Evolutionary conservation across 495 filamentous ascomycete genomes (phyloP), one percentile per base, ranked within the genome.

Genomic region (Viridothelium virens): DNA sequence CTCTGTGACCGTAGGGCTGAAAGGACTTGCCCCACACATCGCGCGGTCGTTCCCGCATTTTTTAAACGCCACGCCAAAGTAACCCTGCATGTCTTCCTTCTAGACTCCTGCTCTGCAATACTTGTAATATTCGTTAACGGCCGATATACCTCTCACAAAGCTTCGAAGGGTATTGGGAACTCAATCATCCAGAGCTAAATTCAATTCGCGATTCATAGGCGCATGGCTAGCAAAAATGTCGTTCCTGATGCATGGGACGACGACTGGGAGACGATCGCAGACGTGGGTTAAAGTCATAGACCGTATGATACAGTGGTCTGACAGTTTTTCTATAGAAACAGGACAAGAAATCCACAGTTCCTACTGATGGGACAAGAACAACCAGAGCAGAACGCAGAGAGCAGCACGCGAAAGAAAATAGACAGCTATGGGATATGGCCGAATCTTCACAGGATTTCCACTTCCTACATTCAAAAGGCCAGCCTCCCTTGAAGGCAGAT

Each of bases 221-320:
- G 38, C 82, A 84, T 81, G 66, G 81, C 79, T 70, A 82, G 78
- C 61, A 77, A 76, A 65, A 71, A 72, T 48, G 76, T 79, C 50
- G 76, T 86, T 65, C 87, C 90, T 38, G 86, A 96, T 74, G 91
- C 90, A 59, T 96, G 92, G 92, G 92, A 91, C 65, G 91, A 93
- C 69, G 90, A 96, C 71, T 96, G 91, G 91, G 89, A 92, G 73
- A 78, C 77, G 4, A 81, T 89, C 73, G 90, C 89, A 46, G 90
- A 96, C 79, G 86, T 87, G 79, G 66, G 44, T 67, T 25, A 61
- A 11, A 9, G 5, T 14, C 53, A 31, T 10, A 7, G 25, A 59
- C 31, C 3, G 18, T 34, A 7, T 7, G 7, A 31, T n/a, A 10
- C 53, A 34, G 33, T 34, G 33, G 25, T 59, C 25, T 34, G 5